Conservation (phyloP, 805 yeast species). For the Nakazawaea populi region DNA sequence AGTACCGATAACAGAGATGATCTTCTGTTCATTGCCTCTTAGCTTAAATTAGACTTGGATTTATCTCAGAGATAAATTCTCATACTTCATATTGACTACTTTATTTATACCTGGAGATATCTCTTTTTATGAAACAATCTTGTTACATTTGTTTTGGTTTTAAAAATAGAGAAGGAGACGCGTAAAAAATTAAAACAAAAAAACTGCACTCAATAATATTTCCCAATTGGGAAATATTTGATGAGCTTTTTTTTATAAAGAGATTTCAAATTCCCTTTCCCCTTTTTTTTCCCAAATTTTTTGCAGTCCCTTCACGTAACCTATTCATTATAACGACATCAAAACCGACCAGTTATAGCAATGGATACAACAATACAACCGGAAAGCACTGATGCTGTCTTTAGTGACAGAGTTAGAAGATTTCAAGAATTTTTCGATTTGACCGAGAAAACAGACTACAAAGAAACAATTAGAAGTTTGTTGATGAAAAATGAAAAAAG, state of each 20-base stretch:
- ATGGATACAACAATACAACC: constrained; percentile 11
- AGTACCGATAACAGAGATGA: constrained; percentile 3
- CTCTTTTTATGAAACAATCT: too few relatives aligned
- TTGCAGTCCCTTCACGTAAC: neutral
- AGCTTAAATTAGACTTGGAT: too few relatives aligned
- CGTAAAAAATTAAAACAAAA: neutral
- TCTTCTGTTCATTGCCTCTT: constrained; percentile 1
- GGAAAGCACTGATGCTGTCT: constrained; percentile 30
- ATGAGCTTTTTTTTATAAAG: neutral
- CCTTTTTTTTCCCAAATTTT: neutral
- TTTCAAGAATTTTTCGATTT: constrained; percentile 80
- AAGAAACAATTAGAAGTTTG: constrained; percentile 67
- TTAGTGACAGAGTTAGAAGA: constrained; percentile 79
- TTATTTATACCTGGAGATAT: too few relatives aligned
- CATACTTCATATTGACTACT: too few relatives aligned
- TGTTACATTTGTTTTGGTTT: neutral
- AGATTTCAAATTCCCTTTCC: neutral
- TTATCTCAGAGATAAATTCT: too few relatives aligned
- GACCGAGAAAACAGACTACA: constrained; percentile 52
- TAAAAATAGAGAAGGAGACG: neutral
- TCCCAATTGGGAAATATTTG: constrained; percentile 1
- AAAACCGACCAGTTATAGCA: neutral
- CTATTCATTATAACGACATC: constrained; percentile 15
- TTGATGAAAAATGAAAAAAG: constrained; percentile 61
- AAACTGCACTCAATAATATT: constrained; percentile 3